These are phyloP conservation scores for Ustilago curta DNA, from an alignment of 1,284 basidiomycete genomes.

Conservation along the genomic window DNA sequence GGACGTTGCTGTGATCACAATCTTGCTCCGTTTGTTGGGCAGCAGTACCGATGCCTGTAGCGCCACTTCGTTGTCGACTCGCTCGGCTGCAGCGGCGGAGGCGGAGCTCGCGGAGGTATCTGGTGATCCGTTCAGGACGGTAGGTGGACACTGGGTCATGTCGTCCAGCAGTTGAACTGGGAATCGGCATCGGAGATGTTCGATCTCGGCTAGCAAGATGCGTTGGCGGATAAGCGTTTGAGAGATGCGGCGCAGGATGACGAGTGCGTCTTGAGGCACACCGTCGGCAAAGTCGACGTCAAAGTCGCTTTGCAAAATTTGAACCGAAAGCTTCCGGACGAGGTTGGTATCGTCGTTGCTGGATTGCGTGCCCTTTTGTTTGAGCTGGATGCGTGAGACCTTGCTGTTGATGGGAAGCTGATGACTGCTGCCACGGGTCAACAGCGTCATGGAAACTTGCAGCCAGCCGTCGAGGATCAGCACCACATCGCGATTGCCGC, in stretches of 20 bases:
- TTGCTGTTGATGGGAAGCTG: slow-evolving; percentile 38
- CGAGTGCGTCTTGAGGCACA: slow-evolving; percentile 34
- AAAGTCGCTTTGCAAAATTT: slow-evolving; percentile 41
- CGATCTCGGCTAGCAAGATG: slow-evolving; percentile 51
- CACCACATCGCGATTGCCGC: slow-evolving; percentile 41
- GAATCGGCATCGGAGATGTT: slow-evolving; percentile 51
- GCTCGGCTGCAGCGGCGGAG: slow-evolving; percentile 10
- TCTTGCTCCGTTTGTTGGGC: slow-evolving; percentile 47
- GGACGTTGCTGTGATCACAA: slow-evolving; percentile 43
- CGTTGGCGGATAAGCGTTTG: slow-evolving; percentile 48
- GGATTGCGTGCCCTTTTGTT: slow-evolving; percentile 30
- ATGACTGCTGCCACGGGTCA: slow-evolving; percentile 23
- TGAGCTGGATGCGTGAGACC: slow-evolving; percentile 52
- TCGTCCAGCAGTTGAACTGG: slow-evolving; percentile 50
- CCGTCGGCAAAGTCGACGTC: slow-evolving; percentile 46
- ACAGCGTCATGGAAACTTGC: slow-evolving; percentile 51
- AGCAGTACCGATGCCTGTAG: slow-evolving; percentile 55
- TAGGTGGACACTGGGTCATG: slow-evolving; percentile 1
- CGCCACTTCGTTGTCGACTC: slow-evolving; percentile 24
- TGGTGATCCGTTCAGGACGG: slow-evolving; percentile 26
- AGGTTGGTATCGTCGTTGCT: slow-evolving; percentile 44
- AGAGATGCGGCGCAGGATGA: slow-evolving; percentile 50
- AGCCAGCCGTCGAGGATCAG: slow-evolving; percentile 52
- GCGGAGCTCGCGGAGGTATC: slow-evolving; percentile 31
- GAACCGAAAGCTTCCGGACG: slow-evolving; percentile 38